These are phyloP conservation scores for Mycocentrospora acerina DNA, from an alignment of 2,329 filamentous ascomycete species.

Conservation along the genomic window DNA sequence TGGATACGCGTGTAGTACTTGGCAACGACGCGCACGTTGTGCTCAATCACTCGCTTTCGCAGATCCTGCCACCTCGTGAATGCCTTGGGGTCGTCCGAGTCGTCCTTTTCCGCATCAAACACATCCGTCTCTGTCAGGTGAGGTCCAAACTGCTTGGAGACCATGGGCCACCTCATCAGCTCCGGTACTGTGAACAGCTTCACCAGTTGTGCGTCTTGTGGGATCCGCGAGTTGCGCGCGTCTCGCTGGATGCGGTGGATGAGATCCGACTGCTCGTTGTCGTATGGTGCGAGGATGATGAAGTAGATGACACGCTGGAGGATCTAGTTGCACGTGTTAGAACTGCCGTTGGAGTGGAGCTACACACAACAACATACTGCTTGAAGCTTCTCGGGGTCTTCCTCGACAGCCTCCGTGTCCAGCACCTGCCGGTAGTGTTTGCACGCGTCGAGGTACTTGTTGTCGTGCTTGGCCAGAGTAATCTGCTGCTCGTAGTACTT, in stretches of 20 bases:
- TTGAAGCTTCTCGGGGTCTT: conserved; percentile 81
- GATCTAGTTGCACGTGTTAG: conserved; percentile 57
- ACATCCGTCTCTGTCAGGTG: conserved; percentile 89
- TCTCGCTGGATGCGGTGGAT: conserved; percentile 91
- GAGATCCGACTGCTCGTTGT: conserved; percentile 98
- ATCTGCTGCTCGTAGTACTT: conserved; percentile 98
- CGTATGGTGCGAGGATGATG: conserved; percentile 91
- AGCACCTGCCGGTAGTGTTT: conserved; percentile 97
- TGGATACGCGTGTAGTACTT: conserved; percentile 99
- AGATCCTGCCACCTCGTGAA: conserved; percentile 88
- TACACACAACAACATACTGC: conserved; percentile 60
- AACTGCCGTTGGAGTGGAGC: conserved; percentile 17
- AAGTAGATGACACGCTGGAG: conserved; percentile 97
- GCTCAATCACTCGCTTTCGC: conserved; percentile 97
- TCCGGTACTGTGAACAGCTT: conserved; percentile 95
- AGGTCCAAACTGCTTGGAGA: conserved; percentile 83
- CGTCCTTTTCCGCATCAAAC: conserved; percentile 68
- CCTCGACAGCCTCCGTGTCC: conserved; percentile 92
- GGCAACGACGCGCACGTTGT: conserved; percentile 95
- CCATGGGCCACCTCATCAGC: conserved; percentile 97
- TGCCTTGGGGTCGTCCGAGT: conserved; percentile 75
- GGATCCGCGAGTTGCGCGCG: conserved; percentile 73
- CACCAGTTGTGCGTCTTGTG: conserved; percentile 80
- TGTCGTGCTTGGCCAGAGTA: conserved; percentile 89
- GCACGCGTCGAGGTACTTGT: conserved; percentile 96